A percentile compares a stretch with the other conserved stretches of the same genome.
These are phyloP conservation scores for Apophysomyces elegans DNA, from an alignment of 371 early-diverging fungal genomes.

Conservation along the genomic window DNA sequence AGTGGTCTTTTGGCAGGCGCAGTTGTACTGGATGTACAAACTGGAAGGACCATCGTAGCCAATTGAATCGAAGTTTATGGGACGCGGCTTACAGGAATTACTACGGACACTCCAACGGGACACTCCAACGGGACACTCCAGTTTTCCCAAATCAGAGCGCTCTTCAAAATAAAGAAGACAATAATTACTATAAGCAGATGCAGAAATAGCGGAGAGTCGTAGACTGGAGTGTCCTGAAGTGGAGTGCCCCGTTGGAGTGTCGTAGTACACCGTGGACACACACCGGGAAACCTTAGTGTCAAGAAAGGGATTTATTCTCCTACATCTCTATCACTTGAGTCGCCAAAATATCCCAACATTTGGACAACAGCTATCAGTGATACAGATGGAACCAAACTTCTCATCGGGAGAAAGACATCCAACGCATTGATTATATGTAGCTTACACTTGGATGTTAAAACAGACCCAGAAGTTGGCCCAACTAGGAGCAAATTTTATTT, in stretches of 20 bases:
- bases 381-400: slow-evolving; percentile 6
- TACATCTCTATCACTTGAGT: background rate
- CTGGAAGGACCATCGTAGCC: slow-evolving; percentile 22
- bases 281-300: background rate
- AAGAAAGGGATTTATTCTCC: background rate
- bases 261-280: slow-evolving; percentile 2
- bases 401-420: slow-evolving; percentile 13
- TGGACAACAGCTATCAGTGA: background rate
- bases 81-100: background rate
- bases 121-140: too few relatives aligned
- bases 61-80: slow-evolving; percentile 37
- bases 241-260: too few relatives aligned
- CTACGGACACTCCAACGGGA: too few relatives aligned
- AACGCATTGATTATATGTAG: slow-evolving; percentile 15
- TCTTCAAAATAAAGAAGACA: too few relatives aligned
- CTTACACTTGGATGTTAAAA: slow-evolving; percentile 12
- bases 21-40: slow-evolving; percentile 16
- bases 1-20: slow-evolving; percentile 13
- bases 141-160: too few relatives aligned
- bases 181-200: too few relatives aligned
- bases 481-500: background rate
- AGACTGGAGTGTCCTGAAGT: too few relatives aligned
- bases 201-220: too few relatives aligned
- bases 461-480: slow-evolving; percentile 10
- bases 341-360: background rate